These are phyloP conservation scores for Grigorovia humatica DNA, from an alignment of 805 yeast genomes.

Conservation along the genomic window DNA sequence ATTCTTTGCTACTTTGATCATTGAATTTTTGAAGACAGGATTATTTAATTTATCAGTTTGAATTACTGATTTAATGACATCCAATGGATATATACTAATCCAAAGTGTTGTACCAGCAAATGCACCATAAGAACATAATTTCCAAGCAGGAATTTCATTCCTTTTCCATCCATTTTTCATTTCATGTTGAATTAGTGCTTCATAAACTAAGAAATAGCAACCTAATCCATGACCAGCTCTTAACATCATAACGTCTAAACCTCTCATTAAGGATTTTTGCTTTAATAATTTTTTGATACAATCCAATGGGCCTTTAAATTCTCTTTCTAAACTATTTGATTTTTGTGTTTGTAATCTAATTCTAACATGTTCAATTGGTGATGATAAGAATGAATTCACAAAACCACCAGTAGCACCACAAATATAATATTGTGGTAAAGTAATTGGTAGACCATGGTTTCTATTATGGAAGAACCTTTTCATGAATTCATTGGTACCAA, in stretches of 20 bases:
- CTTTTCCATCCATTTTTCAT: slow-evolving; percentile 37
- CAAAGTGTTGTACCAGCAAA: slow-evolving; percentile 84
- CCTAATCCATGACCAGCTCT: slow-evolving; percentile 89
- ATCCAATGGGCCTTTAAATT: slow-evolving; percentile 45
- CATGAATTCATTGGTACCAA: slow-evolving; percentile 91
- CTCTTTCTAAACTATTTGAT: slow-evolving; percentile 35
- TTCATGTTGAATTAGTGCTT: slow-evolving; percentile 63
- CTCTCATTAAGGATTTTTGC: slow-evolving; percentile 60
- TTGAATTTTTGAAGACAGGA: slow-evolving; percentile 50
- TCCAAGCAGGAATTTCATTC: slow-evolving; percentile 77
- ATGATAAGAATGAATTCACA: slow-evolving; percentile 78
- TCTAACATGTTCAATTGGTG: slow-evolving; percentile 93
- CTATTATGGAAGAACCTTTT: slow-evolving; percentile 52
- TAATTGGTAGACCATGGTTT: slow-evolving; percentile 28
- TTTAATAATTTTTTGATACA: slow-evolving; percentile 40
- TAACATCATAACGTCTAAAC: slow-evolving; percentile 68
- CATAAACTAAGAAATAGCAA: slow-evolving; percentile 80
- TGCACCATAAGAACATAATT: slow-evolving; percentile 81
- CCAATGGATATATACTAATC: slow-evolving; percentile 78
- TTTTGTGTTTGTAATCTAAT: slow-evolving; percentile 80
- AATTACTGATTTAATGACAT: slow-evolving; percentile 80
- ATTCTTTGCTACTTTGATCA: slow-evolving; percentile 47
- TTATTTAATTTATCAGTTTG: slow-evolving; percentile 60
- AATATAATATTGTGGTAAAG: slow-evolving; percentile 57
- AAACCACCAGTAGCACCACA: slow-evolving; percentile 91